phyloP scores from a whole-genome alignment of 305 asterid species.

The Solanum hybrid region DNA sequence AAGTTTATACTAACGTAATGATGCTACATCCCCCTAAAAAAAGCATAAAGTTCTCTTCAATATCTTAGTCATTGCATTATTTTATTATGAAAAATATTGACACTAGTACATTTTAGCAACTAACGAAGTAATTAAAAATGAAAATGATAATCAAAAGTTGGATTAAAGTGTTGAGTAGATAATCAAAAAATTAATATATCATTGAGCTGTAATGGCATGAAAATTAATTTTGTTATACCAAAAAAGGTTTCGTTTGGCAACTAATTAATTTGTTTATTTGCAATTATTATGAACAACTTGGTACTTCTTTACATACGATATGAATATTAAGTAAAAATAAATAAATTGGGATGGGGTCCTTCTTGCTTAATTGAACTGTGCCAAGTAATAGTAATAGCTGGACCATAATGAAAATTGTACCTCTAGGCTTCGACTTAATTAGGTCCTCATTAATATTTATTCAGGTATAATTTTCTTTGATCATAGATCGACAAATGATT shows the following conservation, averaged over 20 bases:
- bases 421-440: not conserved
- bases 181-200: not conserved
- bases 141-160: not conserved
- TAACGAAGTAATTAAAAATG: not conserved
- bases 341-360: not conserved
- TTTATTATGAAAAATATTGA: not conserved
- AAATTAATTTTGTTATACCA: not conserved
- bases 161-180: not conserved
- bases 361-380: not conserved
- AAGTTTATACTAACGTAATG: constrained; percentile 8
- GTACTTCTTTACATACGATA: not conserved
- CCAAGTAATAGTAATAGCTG: not conserved
- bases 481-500: not conserved
- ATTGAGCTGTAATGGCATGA: not conserved
- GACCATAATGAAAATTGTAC: constrained; percentile 5
- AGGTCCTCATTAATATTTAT: not conserved
- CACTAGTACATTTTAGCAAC: not conserved
- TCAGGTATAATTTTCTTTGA: not conserved
- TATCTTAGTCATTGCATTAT: not conserved
- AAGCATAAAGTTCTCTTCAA: not conserved
- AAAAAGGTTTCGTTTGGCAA: not conserved
- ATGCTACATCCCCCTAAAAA: not conserved
- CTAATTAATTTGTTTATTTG: not conserved
- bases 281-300: not conserved
- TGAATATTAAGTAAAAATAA: not conserved